These are phyloP conservation scores for Tillandsia fasciculata DNA, from an alignment of 176 grass and related monocot species.

Conservation along the genomic window DNA sequence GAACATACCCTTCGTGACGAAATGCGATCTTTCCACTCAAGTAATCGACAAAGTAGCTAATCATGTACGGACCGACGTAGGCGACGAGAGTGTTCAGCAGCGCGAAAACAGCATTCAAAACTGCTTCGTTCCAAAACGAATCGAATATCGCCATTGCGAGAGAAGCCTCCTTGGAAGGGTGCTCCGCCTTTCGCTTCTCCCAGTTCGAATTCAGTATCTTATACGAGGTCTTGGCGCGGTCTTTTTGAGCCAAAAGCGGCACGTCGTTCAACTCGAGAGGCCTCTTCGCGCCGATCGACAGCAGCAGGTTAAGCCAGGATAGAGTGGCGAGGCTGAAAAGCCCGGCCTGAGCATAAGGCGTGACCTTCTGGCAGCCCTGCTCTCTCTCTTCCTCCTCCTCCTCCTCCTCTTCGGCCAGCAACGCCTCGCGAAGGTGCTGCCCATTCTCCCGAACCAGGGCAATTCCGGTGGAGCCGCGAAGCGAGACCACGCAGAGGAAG, in stretches of 20 bases:
- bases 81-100: slow-evolving; percentile 70
- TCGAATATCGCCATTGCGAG: slow-evolving; percentile 60
- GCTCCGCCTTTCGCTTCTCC: slow-evolving; percentile 48
- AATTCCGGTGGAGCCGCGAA: slow-evolving; percentile 62
- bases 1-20: slow-evolving; percentile 83
- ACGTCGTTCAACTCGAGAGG: slow-evolving; percentile 77
- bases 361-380: slow-evolving; percentile 56
- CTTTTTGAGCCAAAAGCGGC: slow-evolving; percentile 63
- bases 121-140: slow-evolving; percentile 75
- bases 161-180: slow-evolving; percentile 32
- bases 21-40: slow-evolving; percentile 83
- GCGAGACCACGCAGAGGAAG: slow-evolving; percentile 58
- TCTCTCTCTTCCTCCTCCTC: slow-evolving; percentile 7
- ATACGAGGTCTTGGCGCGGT: slow-evolving; percentile 73
- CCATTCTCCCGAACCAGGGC: slow-evolving; percentile 25
- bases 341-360: slow-evolving; percentile 56
- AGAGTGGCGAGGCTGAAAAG: slow-evolving; percentile 63
- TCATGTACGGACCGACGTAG: slow-evolving; percentile 83
- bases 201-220: slow-evolving; percentile 61
- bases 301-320: slow-evolving; percentile 57
- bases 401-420: slow-evolving; percentile 34
- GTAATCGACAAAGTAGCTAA: slow-evolving; percentile 93
- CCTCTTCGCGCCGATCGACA: slow-evolving; percentile 56
- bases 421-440: slow-evolving; percentile 39
- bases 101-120: slow-evolving; percentile 55